Percentiles rank a stretch among this genome's conserved stretches.
Evolutionary conservation across 441 rosid genomes (phyloP).

Genomic region (Gossypium aridum): DNA sequence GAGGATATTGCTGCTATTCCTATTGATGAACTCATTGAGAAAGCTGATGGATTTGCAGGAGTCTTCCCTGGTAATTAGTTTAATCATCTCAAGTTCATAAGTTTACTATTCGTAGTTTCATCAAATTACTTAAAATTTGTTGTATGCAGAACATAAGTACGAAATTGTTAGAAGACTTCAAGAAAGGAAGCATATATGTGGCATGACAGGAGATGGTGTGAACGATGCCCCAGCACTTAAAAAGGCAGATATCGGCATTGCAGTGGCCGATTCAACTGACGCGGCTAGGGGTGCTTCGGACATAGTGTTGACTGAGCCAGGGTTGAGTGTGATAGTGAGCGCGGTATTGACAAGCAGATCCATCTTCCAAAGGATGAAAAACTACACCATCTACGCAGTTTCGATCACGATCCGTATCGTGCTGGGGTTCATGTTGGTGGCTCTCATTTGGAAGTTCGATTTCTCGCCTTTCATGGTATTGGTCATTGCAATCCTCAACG

Average conservation of each 20-base stretch:
- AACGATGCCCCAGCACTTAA: slow-evolving; percentile 90
- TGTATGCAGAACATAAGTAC: slow-evolving; percentile 70
- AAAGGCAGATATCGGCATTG: slow-evolving; percentile 92
- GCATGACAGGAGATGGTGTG: slow-evolving; percentile 97
- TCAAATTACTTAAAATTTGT: background rate
- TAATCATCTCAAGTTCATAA: background rate
- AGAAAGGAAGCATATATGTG: slow-evolving; percentile 78
- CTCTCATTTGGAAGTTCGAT: slow-evolving; percentile 85
- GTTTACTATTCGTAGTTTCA: too few relatives aligned
- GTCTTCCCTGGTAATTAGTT: slow-evolving; percentile 75
- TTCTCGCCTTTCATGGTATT: slow-evolving; percentile 96
- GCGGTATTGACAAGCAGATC: slow-evolving; percentile 92
- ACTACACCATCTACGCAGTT: slow-evolving; percentile 94
- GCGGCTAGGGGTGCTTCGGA: slow-evolving; percentile 89
- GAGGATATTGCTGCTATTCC: slow-evolving; percentile 50
- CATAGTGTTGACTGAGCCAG: slow-evolving; percentile 89
- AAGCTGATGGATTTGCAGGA: slow-evolving; percentile 93
- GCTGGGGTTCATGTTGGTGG: slow-evolving; percentile 78
- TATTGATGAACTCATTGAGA: slow-evolving; percentile 71
- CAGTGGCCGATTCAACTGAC: slow-evolving; percentile 90
- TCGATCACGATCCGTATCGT: slow-evolving; percentile 96
- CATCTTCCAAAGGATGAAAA: slow-evolving; percentile 97
- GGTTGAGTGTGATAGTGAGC: slow-evolving; percentile 77
- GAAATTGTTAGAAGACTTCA: slow-evolving; percentile 85
- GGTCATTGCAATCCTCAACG: slow-evolving; percentile 83